Evolutionary conservation across 495 filamentous ascomycete genomes (phyloP).

Genomic region (Talaromyces trachyspermus): DNA sequence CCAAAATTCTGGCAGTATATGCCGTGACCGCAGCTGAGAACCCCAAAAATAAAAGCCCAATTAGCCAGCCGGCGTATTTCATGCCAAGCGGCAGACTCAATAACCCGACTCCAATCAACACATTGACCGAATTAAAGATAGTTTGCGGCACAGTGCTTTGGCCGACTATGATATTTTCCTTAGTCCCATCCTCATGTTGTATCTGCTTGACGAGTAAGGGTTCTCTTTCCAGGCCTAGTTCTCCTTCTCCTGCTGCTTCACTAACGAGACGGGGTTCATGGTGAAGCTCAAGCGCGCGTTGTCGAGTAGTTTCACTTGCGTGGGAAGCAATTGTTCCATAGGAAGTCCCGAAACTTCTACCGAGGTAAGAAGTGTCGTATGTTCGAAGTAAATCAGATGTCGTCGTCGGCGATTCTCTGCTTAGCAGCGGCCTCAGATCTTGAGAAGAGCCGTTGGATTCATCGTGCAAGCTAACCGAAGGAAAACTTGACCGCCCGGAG

Average conservation of each 20-base stretch:
- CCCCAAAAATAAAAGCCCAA: conserved; percentile 68
- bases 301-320: conserved; percentile 60
- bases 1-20: conserved; percentile 81
- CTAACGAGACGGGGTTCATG: conserved; percentile 56
- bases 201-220: conserved; percentile 81
- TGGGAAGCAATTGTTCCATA: conserved; percentile 71
- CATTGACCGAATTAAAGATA: conserved; percentile 93
- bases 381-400: conserved; percentile 55
- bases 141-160: conserved; percentile 94
- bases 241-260: conserved; percentile 7
- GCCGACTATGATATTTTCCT: conserved; percentile 75
- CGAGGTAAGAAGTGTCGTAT: conserved; percentile 54
- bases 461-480: conserved; percentile 2
- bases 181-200: conserved; percentile 76
- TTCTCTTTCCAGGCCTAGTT: conserved; percentile 59
- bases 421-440: conserved; percentile 23
- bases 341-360: conserved; percentile 65
- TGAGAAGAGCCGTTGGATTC: conserved; percentile 7
- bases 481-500: background rate
- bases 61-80: conserved; percentile 85
- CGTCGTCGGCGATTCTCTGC: conserved; percentile 19
- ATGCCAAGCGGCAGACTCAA: conserved; percentile 84
- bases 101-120: conserved; percentile 85
- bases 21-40: conserved; percentile 67
- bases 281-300: conserved; percentile 64